Evolutionary conservation across 169 alveolate species (phyloP).

Genomic region (Babesia caballi): DNA sequence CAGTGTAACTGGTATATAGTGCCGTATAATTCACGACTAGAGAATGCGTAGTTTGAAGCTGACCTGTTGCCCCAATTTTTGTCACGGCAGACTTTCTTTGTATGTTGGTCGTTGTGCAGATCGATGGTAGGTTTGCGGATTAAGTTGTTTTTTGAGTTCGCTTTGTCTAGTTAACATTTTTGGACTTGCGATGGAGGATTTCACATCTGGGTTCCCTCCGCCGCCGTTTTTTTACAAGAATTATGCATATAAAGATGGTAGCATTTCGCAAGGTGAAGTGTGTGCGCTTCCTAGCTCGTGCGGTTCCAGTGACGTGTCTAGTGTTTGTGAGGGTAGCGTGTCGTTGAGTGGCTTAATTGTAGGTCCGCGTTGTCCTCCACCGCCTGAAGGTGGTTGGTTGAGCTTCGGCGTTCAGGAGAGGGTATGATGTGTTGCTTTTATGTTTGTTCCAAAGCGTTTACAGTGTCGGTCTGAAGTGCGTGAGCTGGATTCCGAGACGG

Average conservation of each 20-base stretch:
- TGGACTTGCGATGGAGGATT: constrained; percentile 38
- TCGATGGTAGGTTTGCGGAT: too few species aligned
- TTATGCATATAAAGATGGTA: constrained; percentile 38
- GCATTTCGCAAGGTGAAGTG: neutral
- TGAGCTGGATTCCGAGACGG: constrained; percentile 71
- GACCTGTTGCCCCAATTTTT: too few species aligned
- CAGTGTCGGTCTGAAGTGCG: constrained; percentile 17
- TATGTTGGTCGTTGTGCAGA: too few species aligned
- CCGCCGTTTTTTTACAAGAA: constrained; percentile 73
- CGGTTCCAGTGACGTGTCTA: neutral
- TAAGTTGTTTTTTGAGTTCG: too few species aligned
- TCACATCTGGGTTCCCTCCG: constrained; percentile 71
- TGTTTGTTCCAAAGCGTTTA: neutral
- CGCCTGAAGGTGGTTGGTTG: constrained; percentile 64
- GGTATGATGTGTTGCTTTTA: neutral
- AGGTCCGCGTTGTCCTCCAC: constrained; percentile 64
- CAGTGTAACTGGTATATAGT: too few species aligned
- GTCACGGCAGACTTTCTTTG: too few species aligned
- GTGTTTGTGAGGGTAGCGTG: neutral
- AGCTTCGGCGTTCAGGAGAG: constrained; percentile 63
- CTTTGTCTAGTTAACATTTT: too few species aligned
- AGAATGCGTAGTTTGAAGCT: neutral
- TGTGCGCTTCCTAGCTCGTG: neutral
- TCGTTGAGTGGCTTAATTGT: neutral
- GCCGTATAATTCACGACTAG: neutral